A percentile compares a stretch with the other conserved stretches of the same genome.
Conservation (phyloP, 2,329 filamentous ascomycete genomes). For the Orbilia oligospora region DNA sequence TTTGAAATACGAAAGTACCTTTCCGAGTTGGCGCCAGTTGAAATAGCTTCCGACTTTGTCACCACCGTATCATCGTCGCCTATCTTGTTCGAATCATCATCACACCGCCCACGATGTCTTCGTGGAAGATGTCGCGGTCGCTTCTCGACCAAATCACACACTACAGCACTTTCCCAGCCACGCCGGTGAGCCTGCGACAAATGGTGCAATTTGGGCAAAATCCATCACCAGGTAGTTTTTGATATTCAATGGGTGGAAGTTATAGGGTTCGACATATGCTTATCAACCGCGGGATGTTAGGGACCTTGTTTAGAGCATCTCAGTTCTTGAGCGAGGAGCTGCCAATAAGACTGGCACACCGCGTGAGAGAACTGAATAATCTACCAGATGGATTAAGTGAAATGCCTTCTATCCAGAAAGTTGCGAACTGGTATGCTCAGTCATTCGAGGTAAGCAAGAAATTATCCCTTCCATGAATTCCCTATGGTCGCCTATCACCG, state of each 20-base stretch:
- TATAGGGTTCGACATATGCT: slow-evolving; percentile 16
- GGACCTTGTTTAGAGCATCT: slow-evolving; percentile 95
- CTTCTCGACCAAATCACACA: slow-evolving; percentile 98
- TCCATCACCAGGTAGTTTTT: slow-evolving; percentile 82
- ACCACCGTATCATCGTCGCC: slow-evolving; percentile 37
- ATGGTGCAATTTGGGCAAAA: slow-evolving; percentile 99
- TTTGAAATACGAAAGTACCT: slow-evolving; percentile 16
- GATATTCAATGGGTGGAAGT: slow-evolving; percentile 9
- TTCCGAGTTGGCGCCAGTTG: slow-evolving; percentile 21
- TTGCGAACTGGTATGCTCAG: slow-evolving; percentile 98
- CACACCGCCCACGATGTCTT: slow-evolving; percentile 74
- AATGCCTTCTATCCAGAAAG: slow-evolving; percentile 95
- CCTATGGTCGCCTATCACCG: background rate
- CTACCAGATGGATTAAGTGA: slow-evolving; percentile 96
- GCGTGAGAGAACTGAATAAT: slow-evolving; percentile 92
- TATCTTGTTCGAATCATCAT: slow-evolving; percentile 55
- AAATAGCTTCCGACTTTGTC: slow-evolving; percentile 28
- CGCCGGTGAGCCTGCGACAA: slow-evolving; percentile 93
- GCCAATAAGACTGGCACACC: slow-evolving; percentile 94
- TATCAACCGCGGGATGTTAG: slow-evolving; percentile 68
- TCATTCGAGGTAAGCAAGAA: slow-evolving; percentile 86
- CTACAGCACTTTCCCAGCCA: slow-evolving; percentile 96
- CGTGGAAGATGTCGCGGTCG: slow-evolving; percentile 90
- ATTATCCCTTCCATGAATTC: slow-evolving; percentile 19
- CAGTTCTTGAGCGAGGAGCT: slow-evolving; percentile 99